phyloP scores from a whole-genome alignment of 331 rosid species.

The Acacia concinna region DNA sequence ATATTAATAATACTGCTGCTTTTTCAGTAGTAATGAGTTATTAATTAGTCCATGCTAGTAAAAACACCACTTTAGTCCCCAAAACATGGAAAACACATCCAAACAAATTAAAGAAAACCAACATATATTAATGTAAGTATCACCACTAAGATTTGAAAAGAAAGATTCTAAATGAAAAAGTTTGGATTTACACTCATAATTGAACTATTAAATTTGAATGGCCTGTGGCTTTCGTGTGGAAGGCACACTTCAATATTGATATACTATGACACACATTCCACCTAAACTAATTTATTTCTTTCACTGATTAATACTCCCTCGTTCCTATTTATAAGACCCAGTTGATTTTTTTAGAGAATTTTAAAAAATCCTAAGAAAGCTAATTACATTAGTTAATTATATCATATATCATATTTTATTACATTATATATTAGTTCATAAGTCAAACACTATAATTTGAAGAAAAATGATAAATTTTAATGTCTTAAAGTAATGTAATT shows the following conservation, averaged over 20 bases:
- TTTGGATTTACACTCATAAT: background rate
- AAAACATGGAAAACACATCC: background rate
- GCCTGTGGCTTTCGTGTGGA: constrained; percentile 8
- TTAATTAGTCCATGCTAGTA: background rate
- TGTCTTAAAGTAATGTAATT: too few species aligned
- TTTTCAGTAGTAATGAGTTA: background rate
- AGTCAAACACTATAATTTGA: too few species aligned
- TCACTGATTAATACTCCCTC: background rate
- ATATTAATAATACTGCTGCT: background rate
- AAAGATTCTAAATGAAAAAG: background rate
- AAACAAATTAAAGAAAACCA: background rate
- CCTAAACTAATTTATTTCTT: background rate
- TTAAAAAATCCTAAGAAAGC: too few species aligned
- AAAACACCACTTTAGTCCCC: background rate
- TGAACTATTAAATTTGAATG: background rate
- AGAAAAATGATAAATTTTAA: too few species aligned
- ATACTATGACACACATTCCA: background rate
- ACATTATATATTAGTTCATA: too few species aligned
- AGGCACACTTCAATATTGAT: background rate
- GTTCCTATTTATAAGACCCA: too few species aligned
- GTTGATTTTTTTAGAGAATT: too few species aligned
- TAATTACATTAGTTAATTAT: too few species aligned
- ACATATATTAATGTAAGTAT: background rate
- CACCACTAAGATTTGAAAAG: background rate
- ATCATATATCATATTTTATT: too few species aligned